These are phyloP conservation scores for Crithidia mellificae DNA, from an alignment of 208 protist genomes.

Conservation along the genomic window DNA sequence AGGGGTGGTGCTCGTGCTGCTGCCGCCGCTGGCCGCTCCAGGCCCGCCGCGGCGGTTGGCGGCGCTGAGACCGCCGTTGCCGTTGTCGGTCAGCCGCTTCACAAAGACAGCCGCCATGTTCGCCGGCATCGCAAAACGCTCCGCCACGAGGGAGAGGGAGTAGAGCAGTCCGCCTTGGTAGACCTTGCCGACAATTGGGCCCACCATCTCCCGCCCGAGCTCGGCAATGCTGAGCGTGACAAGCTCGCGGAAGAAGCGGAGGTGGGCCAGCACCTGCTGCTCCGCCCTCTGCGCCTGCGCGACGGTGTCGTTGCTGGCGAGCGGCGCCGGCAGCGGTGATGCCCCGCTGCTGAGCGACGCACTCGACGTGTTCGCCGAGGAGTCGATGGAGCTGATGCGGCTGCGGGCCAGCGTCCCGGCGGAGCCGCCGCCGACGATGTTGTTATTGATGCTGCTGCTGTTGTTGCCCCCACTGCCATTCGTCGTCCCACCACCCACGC, in stretches of 20 bases:
- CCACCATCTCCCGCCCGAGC: constrained; percentile 58
- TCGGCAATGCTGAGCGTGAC: constrained; percentile 59
- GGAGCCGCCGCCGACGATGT: neutral
- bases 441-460: neutral
- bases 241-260: constrained; percentile 71
- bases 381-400: constrained; percentile 18
- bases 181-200: constrained; percentile 61
- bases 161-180: constrained; percentile 64
- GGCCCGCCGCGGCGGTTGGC: constrained; percentile 6
- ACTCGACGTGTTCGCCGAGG: constrained; percentile 24
- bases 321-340: constrained; percentile 16
- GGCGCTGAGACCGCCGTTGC: neutral
- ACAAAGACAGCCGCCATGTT: constrained; percentile 40
- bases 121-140: constrained; percentile 62
- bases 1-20: neutral
- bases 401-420: constrained; percentile 4
- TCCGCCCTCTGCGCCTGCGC: constrained; percentile 34
- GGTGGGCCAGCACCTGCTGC: constrained; percentile 67
- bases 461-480: too few relatives aligned
- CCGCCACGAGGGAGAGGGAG: constrained; percentile 72
- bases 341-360: constrained; percentile 18
- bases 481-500: too few relatives aligned
- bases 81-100: constrained; percentile 28
- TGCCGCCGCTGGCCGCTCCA: constrained; percentile 1
- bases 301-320: neutral